Percentiles rank a stretch among this genome's conserved stretches.
phyloP scores from a whole-genome alignment of 176 grass and related monocot species.

The Otatea glauca region DNA sequence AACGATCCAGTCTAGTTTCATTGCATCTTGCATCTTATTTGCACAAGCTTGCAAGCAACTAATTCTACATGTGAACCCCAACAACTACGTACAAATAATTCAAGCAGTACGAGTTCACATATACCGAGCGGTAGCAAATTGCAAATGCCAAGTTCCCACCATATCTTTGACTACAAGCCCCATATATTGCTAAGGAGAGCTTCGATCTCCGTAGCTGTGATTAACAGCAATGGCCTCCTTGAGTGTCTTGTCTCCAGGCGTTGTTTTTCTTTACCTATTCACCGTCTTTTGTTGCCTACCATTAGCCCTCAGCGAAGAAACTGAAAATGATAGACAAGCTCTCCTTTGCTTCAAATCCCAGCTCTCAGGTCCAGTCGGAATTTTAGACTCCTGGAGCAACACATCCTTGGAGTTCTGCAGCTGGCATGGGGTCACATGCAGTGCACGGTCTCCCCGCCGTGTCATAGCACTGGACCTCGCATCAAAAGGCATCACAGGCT shows the following conservation, averaged over 20 bases:
- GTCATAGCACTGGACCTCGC: conserved; percentile 37
- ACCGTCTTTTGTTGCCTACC: not conserved
- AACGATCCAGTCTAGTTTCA: no score
- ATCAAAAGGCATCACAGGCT: conserved; percentile 39
- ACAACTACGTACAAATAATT: not conserved
- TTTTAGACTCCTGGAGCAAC: conserved; percentile 49
- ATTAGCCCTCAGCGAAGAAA: not conserved
- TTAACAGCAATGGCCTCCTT: not conserved
- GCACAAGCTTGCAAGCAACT: no score
- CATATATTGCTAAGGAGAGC: not conserved
- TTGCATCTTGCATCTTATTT: no score
- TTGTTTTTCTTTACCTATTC: not conserved
- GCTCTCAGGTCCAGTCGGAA: not conserved
- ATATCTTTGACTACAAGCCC: no score
- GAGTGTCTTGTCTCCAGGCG: not conserved
- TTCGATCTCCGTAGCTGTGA: not conserved
- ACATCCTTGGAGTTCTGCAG: conserved; percentile 29
- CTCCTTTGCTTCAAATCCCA: conserved; percentile 52
- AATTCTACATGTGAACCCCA: no score
- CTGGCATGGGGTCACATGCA: conserved; percentile 54
- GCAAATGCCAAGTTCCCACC: not conserved
- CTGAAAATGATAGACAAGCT: conserved; percentile 19
- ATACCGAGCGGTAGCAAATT: not conserved
- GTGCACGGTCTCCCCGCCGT: not conserved
- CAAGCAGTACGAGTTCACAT: no score